Conservation (phyloP, 768 basidiomycete species). For the Peribolospora kevripleyi region DNA sequence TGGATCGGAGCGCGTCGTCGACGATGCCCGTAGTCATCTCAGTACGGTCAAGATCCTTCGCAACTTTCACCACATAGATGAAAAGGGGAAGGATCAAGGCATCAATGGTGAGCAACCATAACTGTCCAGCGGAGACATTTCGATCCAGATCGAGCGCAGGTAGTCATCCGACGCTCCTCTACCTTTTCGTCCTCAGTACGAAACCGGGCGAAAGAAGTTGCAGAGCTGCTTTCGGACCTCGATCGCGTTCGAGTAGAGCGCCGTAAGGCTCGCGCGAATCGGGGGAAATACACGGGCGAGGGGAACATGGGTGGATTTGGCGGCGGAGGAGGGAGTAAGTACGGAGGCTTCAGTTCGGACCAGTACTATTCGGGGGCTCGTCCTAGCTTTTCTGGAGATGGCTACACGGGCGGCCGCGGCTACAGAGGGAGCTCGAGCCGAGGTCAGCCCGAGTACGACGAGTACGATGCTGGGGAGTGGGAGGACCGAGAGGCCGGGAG, state of each 20-base stretch:
- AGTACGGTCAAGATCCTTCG: slow-evolving; percentile 91
- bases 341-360: slow-evolving; percentile 48
- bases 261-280: slow-evolving; percentile 74
- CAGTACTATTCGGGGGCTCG: slow-evolving; percentile 12
- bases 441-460: slow-evolving; percentile 51
- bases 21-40: slow-evolving; percentile 83
- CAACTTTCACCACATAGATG: slow-evolving; percentile 95
- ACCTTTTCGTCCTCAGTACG: slow-evolving; percentile 36
- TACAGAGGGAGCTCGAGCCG: slow-evolving; percentile 23
- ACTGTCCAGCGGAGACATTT: slow-evolving; percentile 2
- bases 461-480: slow-evolving; percentile 81
- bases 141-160: neutral
- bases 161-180: no score
- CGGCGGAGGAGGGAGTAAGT: slow-evolving; percentile 26
- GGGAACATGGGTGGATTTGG: slow-evolving; percentile 42
- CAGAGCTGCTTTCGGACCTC: slow-evolving; percentile 72
- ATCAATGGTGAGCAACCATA: slow-evolving; percentile 48
- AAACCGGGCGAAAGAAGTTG: slow-evolving; percentile 75
- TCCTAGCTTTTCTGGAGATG: slow-evolving; percentile 14
- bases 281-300: slow-evolving; percentile 64
- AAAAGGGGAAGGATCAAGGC: slow-evolving; percentile 95
- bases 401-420: slow-evolving; percentile 4
- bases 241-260: slow-evolving; percentile 73
- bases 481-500: slow-evolving; percentile 32
- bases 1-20: slow-evolving; percentile 89